These are phyloP conservation scores for Pestalotiopsis sp. DNA, from an alignment of 2,329 filamentous ascomycete genomes.

Conservation along the genomic window DNA sequence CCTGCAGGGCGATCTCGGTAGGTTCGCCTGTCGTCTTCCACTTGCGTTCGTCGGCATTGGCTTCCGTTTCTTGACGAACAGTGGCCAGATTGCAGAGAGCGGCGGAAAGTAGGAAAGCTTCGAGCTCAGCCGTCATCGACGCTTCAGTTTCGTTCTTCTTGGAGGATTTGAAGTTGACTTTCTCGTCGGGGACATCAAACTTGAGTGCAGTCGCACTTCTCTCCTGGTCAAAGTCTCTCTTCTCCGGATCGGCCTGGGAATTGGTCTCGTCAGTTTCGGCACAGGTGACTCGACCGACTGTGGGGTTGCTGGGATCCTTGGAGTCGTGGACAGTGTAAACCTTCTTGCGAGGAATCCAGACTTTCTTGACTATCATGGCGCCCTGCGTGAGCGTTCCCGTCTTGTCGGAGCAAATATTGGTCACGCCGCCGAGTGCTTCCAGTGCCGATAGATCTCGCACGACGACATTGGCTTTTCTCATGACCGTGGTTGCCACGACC, in stretches of 20 bases:
- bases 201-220: constrained; percentile 62
- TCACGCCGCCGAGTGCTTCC: constrained; percentile 71
- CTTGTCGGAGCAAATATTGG: constrained; percentile 75
- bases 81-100: constrained; percentile 69
- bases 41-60: constrained; percentile 52
- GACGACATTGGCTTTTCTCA: constrained; percentile 67
- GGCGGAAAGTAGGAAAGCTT: constrained; percentile 55
- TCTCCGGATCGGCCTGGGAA: constrained; percentile 37
- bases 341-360: constrained; percentile 62
- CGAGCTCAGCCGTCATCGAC: constrained; percentile 51
- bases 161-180: constrained; percentile 42
- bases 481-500: constrained; percentile 65
- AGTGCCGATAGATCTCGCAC: constrained; percentile 68
- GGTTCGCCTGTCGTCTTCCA: constrained; percentile 59
- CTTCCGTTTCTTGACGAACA: constrained; percentile 55
- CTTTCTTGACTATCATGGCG: constrained; percentile 70
- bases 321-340: constrained; percentile 64
- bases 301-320: constrained; percentile 64
- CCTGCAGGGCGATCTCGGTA: constrained; percentile 28
- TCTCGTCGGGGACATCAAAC: constrained; percentile 65
- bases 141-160: constrained; percentile 38
- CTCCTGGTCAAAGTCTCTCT: constrained; percentile 61
- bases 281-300: constrained; percentile 53
- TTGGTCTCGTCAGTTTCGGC: constrained; percentile 20
- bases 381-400: constrained; percentile 71